Base-by-base conservation (phyloP, 1,284 basidiomycete species). In the Mycena citricolor region DNA sequence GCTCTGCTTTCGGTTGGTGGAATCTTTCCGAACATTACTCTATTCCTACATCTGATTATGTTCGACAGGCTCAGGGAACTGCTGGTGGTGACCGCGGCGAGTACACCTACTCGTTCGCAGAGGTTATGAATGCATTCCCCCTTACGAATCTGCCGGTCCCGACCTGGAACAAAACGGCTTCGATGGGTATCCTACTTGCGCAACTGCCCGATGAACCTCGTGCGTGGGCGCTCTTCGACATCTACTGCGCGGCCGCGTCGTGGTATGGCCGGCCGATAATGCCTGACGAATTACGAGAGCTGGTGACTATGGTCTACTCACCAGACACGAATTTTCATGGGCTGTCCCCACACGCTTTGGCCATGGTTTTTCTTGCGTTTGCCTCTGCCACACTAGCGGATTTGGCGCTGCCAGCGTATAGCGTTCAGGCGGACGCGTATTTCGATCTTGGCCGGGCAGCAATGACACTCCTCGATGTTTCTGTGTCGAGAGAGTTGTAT, bases 381-480 rank as follows among this genome's bases (percentile, higher is more conserved):
- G 43, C 51, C 0, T 21, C 17, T 4, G 51, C 51, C 4, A 29
- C 46, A n/a, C 23, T 49, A 5, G 41, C 35, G n/a, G 51, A 48
- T 26, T 35, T 39, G 8, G 31, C 42, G 2, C 24, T 48, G 5
- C 39, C 39, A 2, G 35, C 46, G 32, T 48, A 49, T 32, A 46
- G 20, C 29, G 16, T 17, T 2, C 20, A 48, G 34, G 46, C 51
- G 2, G 40, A 47, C 8, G 25, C 16, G 10, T 40, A 39, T 16
- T 51, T 51, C 12, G 49, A 44, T 34, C 20, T 41, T 3, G 49
- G 39, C 0, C 40, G 41, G 20, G 31, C 41, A 7, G 44, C 49
- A 3, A 29, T 51, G 3, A 13, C 49, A 3, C 29, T 43, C 13
- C 8, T 33, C 20, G 12, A 22, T 10, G 24, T 51, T 4, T 51